Base-by-base conservation (phyloP, 768 basidiomycete genomes). In the Mycena capillaripes region DNA sequence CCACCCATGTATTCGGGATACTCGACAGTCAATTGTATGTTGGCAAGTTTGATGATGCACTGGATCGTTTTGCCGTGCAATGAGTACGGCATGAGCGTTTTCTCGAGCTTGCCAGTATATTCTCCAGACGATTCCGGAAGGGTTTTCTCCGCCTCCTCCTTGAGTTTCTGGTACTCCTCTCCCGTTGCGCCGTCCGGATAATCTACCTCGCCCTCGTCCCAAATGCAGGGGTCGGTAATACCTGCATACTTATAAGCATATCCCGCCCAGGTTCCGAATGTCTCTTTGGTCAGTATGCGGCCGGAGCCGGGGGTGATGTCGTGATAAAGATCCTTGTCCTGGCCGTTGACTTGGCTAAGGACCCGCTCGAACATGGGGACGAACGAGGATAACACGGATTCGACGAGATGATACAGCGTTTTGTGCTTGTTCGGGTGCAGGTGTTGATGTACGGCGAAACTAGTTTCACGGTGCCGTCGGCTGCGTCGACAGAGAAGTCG, bases 21-120 rank as follows among this genome's bases (percentile, higher is more conserved):
- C 38, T 82, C 80, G 6, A 80, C 79, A 4, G 80, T 82, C 40
- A 81, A 66, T 30, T 80, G 70, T 25, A 81, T 78, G 62, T 81
- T 81, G 9, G n/a, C n/a, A n/a, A n/a, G n/a, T n/a, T n/a, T n/a
- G n/a, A n/a, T n/a, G n/a, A n/a, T n/a, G n/a, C n/a, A 77, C 77
- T 36, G 66, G 4, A 68, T 68, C 27, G 40, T 68, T 32, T 27
- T 57, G 16, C 52, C 68, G 10, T 60, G 59, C 14, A 69, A 34
- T 0, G 68, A 48, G 23, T 52, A 11, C 36, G 59, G 59, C 17
- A 27, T 11, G n/a, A 53, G 11, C 7, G 29, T 21, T 17, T 52
- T 44, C 60, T 69, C 68, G 25, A 27, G 34, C 27, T 23, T 21
- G 10, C 46, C 48, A 30, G 4, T n/a, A 2, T 68, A 46, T 38